These are phyloP conservation scores for Pythium chondricola DNA, from an alignment of 352 stramenopile genomes.

Conservation along the genomic window DNA sequence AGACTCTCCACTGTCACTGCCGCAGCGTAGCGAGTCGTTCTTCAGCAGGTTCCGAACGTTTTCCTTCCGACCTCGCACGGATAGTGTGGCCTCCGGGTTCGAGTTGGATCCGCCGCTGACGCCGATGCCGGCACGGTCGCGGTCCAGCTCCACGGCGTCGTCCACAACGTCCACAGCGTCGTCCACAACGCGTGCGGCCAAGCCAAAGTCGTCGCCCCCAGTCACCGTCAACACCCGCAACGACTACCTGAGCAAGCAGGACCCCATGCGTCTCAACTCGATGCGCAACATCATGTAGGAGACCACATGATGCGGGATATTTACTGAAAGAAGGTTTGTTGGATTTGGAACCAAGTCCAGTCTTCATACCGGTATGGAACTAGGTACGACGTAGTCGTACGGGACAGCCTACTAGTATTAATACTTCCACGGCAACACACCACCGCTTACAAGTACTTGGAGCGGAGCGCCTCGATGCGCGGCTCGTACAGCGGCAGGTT, in stretches of 20 bases:
- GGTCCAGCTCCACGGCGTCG: conserved; percentile 6
- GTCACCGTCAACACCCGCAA: conserved; percentile 7
- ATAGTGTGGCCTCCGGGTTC: conserved; percentile 9
- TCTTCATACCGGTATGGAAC: not conserved
- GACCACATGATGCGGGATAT: not conserved
- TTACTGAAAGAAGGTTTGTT: not conserved
- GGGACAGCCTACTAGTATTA: no score
- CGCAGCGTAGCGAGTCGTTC: conserved; percentile 12
- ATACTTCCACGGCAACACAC: no score
- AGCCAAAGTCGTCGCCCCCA: conserved; percentile 3
- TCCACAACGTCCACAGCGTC: conserved; percentile 8
- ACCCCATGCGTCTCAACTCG: conserved; percentile 17
- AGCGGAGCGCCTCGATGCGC: conserved; percentile 15
- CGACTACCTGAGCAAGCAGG: conserved; percentile 9
- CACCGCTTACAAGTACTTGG: conserved; percentile 11
- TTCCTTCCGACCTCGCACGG: conserved; percentile 9
- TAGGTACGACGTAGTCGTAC: no score
- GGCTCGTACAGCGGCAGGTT: conserved; percentile 15
- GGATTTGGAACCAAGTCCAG: not conserved
- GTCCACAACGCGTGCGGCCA: conserved; percentile 5
- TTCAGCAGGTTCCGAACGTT: conserved; percentile 11
- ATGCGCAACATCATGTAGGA: conserved; percentile 18
- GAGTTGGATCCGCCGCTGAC: conserved; percentile 1
- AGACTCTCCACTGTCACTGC: conserved; percentile 1
- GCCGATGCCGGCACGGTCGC: not conserved